Percentiles rank a stretch among this genome's conserved stretches.
These are phyloP conservation scores for Aspergillus asperescens DNA, from an alignment of 495 filamentous ascomycete genomes.

Conservation along the genomic window DNA sequence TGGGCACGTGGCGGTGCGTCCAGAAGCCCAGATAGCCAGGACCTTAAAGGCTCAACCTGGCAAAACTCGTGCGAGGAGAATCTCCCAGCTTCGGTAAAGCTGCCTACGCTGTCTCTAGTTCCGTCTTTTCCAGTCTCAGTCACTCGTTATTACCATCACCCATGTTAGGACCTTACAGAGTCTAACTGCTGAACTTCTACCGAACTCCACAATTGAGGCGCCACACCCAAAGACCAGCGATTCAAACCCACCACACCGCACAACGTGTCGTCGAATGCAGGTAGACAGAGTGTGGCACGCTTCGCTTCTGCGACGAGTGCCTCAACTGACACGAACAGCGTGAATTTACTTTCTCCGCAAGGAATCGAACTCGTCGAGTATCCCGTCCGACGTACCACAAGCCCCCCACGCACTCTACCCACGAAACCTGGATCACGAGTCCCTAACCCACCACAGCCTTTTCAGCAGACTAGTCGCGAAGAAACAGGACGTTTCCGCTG, in stretches of 20 bases:
- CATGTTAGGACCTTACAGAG: too few species aligned
- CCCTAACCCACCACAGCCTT: neutral
- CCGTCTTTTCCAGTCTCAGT: neutral
- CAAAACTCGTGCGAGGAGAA: neutral
- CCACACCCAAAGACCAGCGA: neutral
- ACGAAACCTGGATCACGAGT: neutral
- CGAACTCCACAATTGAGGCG: slow-evolving; percentile 2
- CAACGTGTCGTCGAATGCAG: slow-evolving; percentile 30
- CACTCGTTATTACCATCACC: neutral
- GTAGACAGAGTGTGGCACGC: slow-evolving; percentile 22
- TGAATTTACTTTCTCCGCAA: slow-evolving; percentile 28
- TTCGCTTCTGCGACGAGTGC: slow-evolving; percentile 29
- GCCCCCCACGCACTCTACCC: slow-evolving; percentile 2
- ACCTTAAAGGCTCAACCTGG: too few species aligned
- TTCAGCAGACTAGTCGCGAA: neutral
- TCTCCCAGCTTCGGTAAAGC: neutral
- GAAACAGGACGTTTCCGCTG: slow-evolving; percentile 2
- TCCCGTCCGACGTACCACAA: slow-evolving; percentile 16
- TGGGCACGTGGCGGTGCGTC: neutral
- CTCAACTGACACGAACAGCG: slow-evolving; percentile 16
- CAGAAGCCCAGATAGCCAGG: too few species aligned
- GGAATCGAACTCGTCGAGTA: slow-evolving; percentile 30
- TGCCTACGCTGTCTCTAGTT: neutral
- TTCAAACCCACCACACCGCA: slow-evolving; percentile 1
- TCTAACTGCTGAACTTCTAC: neutral